Percentiles rank a stretch among this genome's conserved stretches.
Evolutionary conservation across 441 rosid species (phyloP).

Genomic region (Sinapis alba): DNA sequence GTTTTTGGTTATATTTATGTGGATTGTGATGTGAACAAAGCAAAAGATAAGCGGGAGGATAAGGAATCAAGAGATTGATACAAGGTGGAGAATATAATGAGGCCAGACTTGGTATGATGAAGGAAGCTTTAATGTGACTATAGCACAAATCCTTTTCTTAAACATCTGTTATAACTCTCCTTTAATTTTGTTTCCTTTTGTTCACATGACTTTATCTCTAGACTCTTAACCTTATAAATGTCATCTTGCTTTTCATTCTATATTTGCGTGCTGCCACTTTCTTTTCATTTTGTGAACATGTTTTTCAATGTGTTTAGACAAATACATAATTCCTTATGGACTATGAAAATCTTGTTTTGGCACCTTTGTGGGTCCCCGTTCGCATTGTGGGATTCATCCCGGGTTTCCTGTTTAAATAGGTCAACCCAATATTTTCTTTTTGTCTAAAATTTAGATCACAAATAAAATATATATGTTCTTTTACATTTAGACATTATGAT

Average conservation of each 20-base stretch:
- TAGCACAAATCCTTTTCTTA: background rate
- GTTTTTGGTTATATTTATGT: background rate
- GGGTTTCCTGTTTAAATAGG: constrained; percentile 11
- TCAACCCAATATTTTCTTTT: constrained; percentile 12
- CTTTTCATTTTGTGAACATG: background rate
- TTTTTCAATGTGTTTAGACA: constrained; percentile 24
- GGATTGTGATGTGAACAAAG: constrained; percentile 24
- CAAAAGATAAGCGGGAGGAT: background rate
- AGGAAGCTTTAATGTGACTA: background rate
- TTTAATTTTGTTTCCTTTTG: background rate
- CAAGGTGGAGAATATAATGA: background rate
- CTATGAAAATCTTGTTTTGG: background rate
- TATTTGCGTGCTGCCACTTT: constrained; percentile 20
- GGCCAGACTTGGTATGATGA: background rate
- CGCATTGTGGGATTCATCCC: constrained; percentile 23
- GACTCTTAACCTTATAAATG: background rate
- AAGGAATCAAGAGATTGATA: background rate
- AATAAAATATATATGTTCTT: background rate
- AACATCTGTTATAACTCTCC: constrained; percentile 16
- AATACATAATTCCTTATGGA: background rate
- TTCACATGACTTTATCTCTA: constrained; percentile 28
- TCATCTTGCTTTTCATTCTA: constrained; percentile 11
- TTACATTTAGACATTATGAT: constrained; percentile 3
- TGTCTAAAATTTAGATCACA: background rate
- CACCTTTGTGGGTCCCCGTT: constrained; percentile 28